phyloP scores from a whole-genome alignment of 495 filamentous ascomycete species.

The Hyphodiscus hymeniophilus region DNA sequence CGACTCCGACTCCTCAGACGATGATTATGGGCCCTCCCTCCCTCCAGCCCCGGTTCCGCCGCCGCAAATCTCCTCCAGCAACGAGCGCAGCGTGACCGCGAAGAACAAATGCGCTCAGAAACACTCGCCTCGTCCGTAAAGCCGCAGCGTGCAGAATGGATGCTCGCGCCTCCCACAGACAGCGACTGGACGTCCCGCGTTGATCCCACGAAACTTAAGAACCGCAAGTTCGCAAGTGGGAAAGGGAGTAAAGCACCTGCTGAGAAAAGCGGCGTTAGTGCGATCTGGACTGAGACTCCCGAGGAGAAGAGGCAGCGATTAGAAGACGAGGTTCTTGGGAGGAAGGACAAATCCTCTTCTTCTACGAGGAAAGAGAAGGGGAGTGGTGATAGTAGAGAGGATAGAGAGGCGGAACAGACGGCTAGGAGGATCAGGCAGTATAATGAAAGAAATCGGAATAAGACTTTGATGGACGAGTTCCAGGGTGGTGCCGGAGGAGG shows the following conservation, averaged over 20 bases:
- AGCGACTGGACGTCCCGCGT: conserved; percentile 55
- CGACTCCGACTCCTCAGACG: conserved; percentile 25
- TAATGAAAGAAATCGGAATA: conserved; percentile 48
- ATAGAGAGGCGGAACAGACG: conserved; percentile 29
- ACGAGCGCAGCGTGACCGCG: too few relatives aligned
- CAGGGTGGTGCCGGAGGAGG: conserved; percentile 24
- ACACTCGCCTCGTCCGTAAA: conserved; percentile 26
- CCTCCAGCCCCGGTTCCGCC: conserved; percentile 38
- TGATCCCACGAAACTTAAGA: conserved; percentile 77
- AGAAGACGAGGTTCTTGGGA: conserved; percentile 78
- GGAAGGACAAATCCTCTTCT: conserved; percentile 29
- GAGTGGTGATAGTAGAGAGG: conserved; percentile 19
- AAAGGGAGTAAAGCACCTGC: conserved; percentile 43
- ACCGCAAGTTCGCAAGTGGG: conserved; percentile 77
- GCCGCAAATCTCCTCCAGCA: too few relatives aligned
- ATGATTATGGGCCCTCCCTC: conserved; percentile 70
- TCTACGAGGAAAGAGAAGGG: neutral
- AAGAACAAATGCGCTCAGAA: neutral
- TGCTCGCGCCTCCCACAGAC: conserved; percentile 73
- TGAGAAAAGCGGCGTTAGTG: conserved; percentile 38
- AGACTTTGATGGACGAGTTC: conserved; percentile 57
- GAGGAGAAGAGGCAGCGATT: conserved; percentile 78
- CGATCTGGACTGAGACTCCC: conserved; percentile 87
- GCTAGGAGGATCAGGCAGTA: conserved; percentile 50
- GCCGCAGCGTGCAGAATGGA: conserved; percentile 78